A percentile compares a stretch with the other conserved stretches of the same genome.
Conservation (phyloP, 2,329 filamentous ascomycete genomes). For the Escovopsis sp. region DNA sequence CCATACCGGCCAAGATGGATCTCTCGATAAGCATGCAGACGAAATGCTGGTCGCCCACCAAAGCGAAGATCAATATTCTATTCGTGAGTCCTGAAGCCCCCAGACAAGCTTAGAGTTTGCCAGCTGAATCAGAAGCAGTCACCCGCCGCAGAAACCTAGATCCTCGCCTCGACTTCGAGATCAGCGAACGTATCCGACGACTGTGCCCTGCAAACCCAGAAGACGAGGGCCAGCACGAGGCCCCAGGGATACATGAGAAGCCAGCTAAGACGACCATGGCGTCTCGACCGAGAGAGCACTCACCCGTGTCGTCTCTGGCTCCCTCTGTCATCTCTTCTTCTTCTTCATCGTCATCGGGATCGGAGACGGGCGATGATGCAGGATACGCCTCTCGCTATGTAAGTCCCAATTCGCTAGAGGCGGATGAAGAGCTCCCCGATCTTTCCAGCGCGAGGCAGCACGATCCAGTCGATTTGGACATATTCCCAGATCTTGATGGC, state of each 20-base stretch:
- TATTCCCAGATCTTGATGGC: too few relatives aligned
- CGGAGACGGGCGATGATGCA: too few relatives aligned
- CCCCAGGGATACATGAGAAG: neutral
- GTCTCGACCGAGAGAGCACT: neutral
- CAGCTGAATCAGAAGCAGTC: conserved; percentile 4
- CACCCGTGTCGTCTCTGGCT: neutral
- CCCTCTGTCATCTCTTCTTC: neutral
- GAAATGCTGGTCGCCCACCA: neutral
- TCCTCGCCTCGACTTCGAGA: conserved; percentile 17
- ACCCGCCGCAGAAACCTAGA: conserved; percentile 10
- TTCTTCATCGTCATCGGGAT: conserved; percentile 2
- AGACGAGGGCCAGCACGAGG: neutral
- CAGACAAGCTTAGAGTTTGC: neutral
- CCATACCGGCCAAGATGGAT: neutral
- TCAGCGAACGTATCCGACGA: conserved; percentile 11
- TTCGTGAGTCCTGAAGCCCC: neutral
- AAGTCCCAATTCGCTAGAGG: too few relatives aligned
- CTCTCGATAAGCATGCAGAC: neutral
- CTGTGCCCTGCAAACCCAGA: conserved; percentile 1
- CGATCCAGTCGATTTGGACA: too few relatives aligned
- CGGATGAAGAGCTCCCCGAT: too few relatives aligned
- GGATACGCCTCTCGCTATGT: too few relatives aligned
- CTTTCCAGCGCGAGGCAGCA: too few relatives aligned
- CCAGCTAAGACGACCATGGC: neutral
- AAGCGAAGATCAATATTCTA: conserved; percentile 2